Evolutionary conservation across 176 grass and related monocot species (phyloP).

Genomic region (Luzula sylvatica): DNA sequence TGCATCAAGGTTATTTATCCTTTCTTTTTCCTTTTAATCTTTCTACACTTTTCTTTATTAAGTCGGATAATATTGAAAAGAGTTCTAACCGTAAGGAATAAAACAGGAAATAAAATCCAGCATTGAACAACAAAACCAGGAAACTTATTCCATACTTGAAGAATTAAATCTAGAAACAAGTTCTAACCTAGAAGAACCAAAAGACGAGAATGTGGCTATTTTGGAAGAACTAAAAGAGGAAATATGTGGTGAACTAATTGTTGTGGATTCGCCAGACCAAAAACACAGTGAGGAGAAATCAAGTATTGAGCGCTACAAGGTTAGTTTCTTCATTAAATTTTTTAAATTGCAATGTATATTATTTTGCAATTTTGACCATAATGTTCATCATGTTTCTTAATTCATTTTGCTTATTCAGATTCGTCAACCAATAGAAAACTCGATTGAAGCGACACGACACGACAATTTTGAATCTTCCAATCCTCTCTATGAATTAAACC

Average conservation of each 20-base stretch:
- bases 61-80: too few species aligned
- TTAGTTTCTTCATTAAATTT: not conserved
- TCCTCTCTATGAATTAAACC: too few species aligned
- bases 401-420: not conserved
- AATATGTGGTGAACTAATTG: not conserved
- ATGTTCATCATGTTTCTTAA: not conserved
- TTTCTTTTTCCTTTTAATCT: too few species aligned
- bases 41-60: too few species aligned
- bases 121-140: not conserved
- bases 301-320: slow-evolving; percentile 19
- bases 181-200: not conserved
- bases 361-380: too few species aligned
- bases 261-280: not conserved
- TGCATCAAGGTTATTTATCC: too few species aligned
- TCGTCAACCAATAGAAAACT: slow-evolving; percentile 10
- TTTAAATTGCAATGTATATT: not conserved
- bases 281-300: not conserved
- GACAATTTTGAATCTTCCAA: slow-evolving; percentile 3
- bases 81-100: too few species aligned
- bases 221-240: not conserved
- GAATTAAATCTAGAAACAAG: slow-evolving; percentile 6
- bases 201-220: not conserved
- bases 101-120: too few species aligned
- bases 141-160: not conserved
- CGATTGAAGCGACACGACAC: slow-evolving; percentile 13